Evolutionary conservation across 805 yeast species (phyloP).

Genomic region (Metschnikowia lunata): DNA sequence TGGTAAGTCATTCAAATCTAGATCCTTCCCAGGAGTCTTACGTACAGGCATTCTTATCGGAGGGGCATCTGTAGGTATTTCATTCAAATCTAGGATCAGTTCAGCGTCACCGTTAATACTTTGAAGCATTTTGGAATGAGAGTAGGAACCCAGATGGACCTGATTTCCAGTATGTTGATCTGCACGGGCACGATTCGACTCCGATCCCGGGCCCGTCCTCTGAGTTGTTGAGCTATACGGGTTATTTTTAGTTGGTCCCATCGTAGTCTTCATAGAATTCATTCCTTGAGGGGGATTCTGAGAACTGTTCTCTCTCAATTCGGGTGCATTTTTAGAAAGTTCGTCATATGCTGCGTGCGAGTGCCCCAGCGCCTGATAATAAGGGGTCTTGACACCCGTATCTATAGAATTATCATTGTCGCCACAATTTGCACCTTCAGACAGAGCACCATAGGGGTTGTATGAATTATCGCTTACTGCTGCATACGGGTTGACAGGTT

Average conservation of each 20-base stretch:
- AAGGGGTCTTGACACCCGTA: no score
- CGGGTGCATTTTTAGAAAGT: no score
- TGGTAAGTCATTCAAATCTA: constrained; percentile 31
- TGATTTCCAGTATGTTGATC: not conserved
- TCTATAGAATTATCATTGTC: no score
- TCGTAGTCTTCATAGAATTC: no score
- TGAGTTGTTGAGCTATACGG: not conserved
- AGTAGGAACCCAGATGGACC: not conserved
- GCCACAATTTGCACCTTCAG: no score
- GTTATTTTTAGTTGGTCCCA: not conserved
- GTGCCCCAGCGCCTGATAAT: no score
- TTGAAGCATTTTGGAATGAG: not conserved
- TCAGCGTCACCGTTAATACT: constrained; percentile 19
- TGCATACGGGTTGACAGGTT: constrained; percentile 42
- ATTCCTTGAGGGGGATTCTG: no score
- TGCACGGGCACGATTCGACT: not conserved
- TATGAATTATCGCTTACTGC: constrained; percentile 18
- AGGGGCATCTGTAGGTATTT: constrained; percentile 31
- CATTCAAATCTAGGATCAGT: constrained; percentile 37
- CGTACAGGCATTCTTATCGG: constrained; percentile 22
- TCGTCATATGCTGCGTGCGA: no score
- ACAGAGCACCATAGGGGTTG: constrained; percentile 11
- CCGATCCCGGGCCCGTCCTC: not conserved
- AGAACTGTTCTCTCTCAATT: no score
- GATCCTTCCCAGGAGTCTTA: constrained; percentile 17